A percentile compares a stretch with the other conserved stretches of the same genome.
Evolutionary conservation across 352 stramenopile species (phyloP).

Genomic region (Pythium biforme): DNA sequence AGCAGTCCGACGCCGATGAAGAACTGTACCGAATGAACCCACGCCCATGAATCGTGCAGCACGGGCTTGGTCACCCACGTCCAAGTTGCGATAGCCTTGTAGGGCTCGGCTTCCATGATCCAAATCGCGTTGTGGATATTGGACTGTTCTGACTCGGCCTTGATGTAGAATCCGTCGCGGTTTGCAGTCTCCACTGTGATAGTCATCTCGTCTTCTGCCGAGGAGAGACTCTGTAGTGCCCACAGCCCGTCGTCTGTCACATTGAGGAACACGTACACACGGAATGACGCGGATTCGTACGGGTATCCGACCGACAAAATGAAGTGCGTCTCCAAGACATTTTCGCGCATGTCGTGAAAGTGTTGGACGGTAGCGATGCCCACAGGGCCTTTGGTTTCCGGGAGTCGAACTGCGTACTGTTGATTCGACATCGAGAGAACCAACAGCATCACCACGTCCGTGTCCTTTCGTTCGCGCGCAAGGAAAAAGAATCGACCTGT

Average conservation of each 20-base stretch:
- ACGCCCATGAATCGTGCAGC: constrained; percentile 44
- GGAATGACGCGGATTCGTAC: not conserved
- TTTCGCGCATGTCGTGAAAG: constrained; percentile 6
- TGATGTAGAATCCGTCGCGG: constrained; percentile 16
- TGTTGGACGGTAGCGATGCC: not conserved
- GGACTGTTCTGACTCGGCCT: constrained; percentile 23
- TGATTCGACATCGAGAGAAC: constrained; percentile 5
- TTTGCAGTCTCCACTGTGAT: not conserved
- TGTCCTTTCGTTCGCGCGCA: not conserved
- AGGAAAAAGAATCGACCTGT: constrained; percentile 6
- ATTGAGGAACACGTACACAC: constrained; percentile 1
- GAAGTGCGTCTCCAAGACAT: not conserved
- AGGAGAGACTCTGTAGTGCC: not conserved
- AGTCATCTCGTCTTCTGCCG: not conserved
- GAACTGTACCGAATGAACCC: constrained; percentile 45
- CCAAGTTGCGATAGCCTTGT: not conserved
- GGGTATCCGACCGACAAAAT: constrained; percentile 14
- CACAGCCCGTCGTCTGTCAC: constrained; percentile 2
- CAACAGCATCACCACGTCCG: not conserved
- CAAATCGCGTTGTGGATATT: constrained; percentile 21
- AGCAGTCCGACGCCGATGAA: constrained; percentile 32
- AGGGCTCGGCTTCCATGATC: not conserved
- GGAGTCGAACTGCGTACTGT: not conserved
- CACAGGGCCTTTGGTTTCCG: not conserved
- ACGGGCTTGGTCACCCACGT: constrained; percentile 30